Base-by-base conservation (phyloP, 495 filamentous ascomycete genomes). In the Aspergillus bridgeri region DNA sequence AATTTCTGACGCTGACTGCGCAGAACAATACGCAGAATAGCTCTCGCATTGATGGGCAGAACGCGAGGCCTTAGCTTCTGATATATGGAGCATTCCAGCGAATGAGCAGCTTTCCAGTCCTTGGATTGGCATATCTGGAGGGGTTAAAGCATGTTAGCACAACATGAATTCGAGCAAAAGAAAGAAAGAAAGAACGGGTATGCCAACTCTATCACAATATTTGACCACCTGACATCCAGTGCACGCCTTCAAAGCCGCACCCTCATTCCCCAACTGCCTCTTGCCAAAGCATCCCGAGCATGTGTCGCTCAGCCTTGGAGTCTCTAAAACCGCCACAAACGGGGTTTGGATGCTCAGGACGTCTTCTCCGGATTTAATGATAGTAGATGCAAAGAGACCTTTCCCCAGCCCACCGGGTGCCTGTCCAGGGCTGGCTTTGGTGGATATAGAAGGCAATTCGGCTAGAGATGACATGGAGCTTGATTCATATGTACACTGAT, bases 141-240 rank as follows among this genome's bases (percentile, higher is more conserved):
- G 6, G 48, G 11, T n/a, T 11, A 9, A 21, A 21, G 46, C 33
- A 27, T 65, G 43, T 64, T 66, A 23, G 22, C 23, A 29, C 5
- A 44, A 24, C 20, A 50, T 46, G 15, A 51, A n/a, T n/a, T n/a
- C n/a, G n/a, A n/a, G n/a, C n/a, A n/a, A n/a, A n/a, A n/a, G n/a
- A n/a, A 22, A 62, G 5, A 6, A 27, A 25, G 20, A 5, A 3
- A 59, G n/a, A 27, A 20, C 42, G 17, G 18, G 48, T 60, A 42
- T 20, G 71, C 76, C 50, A 61, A 88, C 85, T 77, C 83, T 83
- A 48, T 80, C 78, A 66, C 88, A 91, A 67, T 89, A 91, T 56
- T 77, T 81, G 0, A 85, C 80, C 13, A 79, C 70, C 49, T 75
- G 79, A 69, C 88, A 91, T 0, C 81, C 82, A 0, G 75, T 75